phyloP scores from a whole-genome alignment of 495 filamentous ascomycete species.

The Penicillium psychrofluorescens region DNA sequence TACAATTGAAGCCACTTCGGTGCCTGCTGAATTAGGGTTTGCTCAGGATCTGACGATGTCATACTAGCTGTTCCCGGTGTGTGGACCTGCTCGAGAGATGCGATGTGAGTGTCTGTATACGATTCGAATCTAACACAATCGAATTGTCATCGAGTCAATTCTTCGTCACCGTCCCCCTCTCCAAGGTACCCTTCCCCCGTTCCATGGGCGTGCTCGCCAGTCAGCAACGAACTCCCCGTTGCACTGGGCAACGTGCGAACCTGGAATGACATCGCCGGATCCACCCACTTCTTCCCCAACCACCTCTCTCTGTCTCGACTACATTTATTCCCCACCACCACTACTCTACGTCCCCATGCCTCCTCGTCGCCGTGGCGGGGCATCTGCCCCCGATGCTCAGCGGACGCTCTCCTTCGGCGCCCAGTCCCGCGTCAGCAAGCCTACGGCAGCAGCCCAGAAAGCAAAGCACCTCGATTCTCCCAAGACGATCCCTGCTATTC shows the following conservation, averaged over 20 bases:
- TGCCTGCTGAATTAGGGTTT: no score
- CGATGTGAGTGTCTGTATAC: no score
- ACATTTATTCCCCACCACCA: neutral
- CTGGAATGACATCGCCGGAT: neutral
- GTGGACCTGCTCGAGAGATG: no score
- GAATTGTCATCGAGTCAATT: no score
- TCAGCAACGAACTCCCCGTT: neutral
- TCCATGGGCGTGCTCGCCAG: no score
- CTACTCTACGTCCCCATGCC: conserved; percentile 47
- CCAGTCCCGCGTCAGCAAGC: conserved; percentile 66
- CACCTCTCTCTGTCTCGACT: neutral
- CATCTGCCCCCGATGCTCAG: conserved; percentile 44
- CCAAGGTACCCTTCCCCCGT: no score
- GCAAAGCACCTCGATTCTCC: conserved; percentile 36
- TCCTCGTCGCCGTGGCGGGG: conserved; percentile 53
- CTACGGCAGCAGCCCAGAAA: conserved; percentile 44
- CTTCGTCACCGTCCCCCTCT: no score
- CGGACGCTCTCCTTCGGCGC: conserved; percentile 69
- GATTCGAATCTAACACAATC: no score
- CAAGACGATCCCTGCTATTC: conserved; percentile 19
- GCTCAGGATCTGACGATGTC: no score
- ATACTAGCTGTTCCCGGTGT: no score
- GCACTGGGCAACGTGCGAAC: conserved; percentile 5
- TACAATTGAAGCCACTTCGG: no score
- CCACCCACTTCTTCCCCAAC: conserved; percentile 1